Percentiles rank a stretch among this genome's conserved stretches.
These are phyloP conservation scores for Globisporangium nodosum DNA, from an alignment of 352 stramenopile genomes.

Conservation along the genomic window DNA sequence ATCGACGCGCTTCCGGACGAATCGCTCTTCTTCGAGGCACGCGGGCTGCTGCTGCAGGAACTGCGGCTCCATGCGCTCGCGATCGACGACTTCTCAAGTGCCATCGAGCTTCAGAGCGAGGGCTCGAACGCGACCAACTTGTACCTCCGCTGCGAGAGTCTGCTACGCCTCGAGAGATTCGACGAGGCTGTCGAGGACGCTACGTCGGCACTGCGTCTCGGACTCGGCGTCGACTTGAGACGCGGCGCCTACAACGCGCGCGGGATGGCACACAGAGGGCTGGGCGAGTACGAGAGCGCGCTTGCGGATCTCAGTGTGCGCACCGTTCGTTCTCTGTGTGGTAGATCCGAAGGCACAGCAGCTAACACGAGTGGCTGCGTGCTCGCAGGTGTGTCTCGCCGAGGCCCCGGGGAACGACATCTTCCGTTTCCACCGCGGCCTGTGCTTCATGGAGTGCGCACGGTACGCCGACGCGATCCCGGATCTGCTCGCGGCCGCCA, in stretches of 20 bases:
- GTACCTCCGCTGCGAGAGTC: conserved; percentile 48
- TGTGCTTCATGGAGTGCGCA: conserved; percentile 54
- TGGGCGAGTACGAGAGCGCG: conserved; percentile 51
- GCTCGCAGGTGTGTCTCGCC: conserved; percentile 29
- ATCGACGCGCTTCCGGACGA: conserved; percentile 51
- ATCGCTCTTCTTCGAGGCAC: conserved; percentile 49
- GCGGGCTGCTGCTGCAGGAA: conserved; percentile 58
- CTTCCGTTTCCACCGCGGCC: conserved; percentile 57
- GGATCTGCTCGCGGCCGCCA: conserved; percentile 44
- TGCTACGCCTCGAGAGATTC: conserved; percentile 38
- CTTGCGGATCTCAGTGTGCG: conserved; percentile 53
- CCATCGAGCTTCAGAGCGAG: conserved; percentile 15
- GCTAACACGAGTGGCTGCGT: neutral
- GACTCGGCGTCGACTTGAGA: conserved; percentile 23
- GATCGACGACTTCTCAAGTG: conserved; percentile 43
- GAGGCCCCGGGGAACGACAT: conserved; percentile 42
- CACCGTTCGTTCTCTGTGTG: neutral
- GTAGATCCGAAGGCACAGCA: neutral
- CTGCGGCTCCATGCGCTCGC: conserved; percentile 37
- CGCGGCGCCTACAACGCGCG: conserved; percentile 41
- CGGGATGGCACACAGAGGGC: conserved; percentile 46
- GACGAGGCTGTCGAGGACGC: conserved; percentile 40
- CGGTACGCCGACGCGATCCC: conserved; percentile 42
- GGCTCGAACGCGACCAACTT: conserved; percentile 10
- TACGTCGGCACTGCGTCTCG: conserved; percentile 17